Percentiles rank a stretch among this genome's conserved stretches.
Conservation (phyloP, 306 rosid species). For the Lagenaria siceraria region DNA sequence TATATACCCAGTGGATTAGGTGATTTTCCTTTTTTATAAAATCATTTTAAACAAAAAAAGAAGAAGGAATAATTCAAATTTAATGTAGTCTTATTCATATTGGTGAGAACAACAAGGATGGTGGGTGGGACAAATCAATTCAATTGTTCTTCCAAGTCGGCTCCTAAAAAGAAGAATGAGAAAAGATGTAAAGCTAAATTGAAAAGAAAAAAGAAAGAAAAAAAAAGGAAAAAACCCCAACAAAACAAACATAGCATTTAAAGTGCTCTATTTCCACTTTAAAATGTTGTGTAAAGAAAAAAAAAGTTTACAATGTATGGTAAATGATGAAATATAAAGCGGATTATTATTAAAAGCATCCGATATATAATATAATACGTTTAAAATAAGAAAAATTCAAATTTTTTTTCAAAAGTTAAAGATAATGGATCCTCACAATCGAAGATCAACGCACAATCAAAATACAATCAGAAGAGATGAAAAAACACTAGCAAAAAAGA, state of each 20-base stretch:
- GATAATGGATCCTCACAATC: no score
- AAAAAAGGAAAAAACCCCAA: not conserved
- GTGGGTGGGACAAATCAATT: constrained; percentile 2
- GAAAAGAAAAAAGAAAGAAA: not conserved
- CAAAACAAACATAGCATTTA: not conserved
- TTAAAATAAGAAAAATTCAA: no score
- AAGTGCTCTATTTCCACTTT: not conserved
- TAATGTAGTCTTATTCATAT: not conserved
- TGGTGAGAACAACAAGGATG: not conserved
- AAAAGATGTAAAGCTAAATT: not conserved
- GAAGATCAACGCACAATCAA: no score
- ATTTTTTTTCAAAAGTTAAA: no score
- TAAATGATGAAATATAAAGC: no score
- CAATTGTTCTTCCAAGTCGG: not conserved
- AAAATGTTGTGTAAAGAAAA: not conserved
- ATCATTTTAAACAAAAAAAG: not conserved
- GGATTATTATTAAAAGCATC: no score
- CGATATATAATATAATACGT: no score
- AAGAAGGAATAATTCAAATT: not conserved
- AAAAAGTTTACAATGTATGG: no score
- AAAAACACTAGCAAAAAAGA: no score
- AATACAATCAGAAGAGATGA: no score
- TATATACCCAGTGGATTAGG: not conserved
- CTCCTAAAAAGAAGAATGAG: constrained; percentile 5
- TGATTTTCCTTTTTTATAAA: not conserved